These are phyloP conservation scores for Aquilaria malaccensis DNA, from an alignment of 345 rosid genomes.

Conservation along the genomic window DNA sequence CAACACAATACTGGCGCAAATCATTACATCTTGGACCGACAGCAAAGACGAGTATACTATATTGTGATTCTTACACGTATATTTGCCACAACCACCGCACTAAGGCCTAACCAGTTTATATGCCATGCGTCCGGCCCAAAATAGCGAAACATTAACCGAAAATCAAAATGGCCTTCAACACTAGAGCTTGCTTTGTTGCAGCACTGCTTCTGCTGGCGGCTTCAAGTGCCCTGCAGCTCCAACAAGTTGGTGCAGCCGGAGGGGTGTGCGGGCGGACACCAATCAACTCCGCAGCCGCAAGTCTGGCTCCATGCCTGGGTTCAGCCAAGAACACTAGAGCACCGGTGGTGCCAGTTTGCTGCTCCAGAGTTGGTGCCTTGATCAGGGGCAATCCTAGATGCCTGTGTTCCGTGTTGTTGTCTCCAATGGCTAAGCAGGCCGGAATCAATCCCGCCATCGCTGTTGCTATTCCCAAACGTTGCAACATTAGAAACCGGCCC, in stretches of 20 bases:
- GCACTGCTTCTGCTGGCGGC: too few relatives aligned
- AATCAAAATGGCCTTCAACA: too few relatives aligned
- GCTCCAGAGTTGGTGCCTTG: conserved; percentile 60
- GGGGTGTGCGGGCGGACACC: conserved; percentile 67
- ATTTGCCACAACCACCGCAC: conserved; percentile 35
- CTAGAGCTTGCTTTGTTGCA: conserved; percentile 5
- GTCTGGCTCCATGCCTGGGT: conserved; percentile 64
- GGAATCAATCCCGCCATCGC: conserved; percentile 78
- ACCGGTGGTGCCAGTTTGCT: conserved; percentile 54
- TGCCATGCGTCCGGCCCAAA: too few relatives aligned
- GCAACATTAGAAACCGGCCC: conserved; percentile 66
- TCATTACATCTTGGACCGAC: too few relatives aligned
- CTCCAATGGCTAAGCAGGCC: conserved; percentile 72
- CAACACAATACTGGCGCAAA: too few relatives aligned
- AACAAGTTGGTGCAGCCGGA: conserved; percentile 36
- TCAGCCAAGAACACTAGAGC: conserved; percentile 51
- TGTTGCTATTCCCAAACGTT: conserved; percentile 67
- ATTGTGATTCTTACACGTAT: conserved; percentile 16
- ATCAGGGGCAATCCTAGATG: conserved; percentile 66
- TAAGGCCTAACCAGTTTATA: neutral
- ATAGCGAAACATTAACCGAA: neutral
- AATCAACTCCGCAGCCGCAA: conserved; percentile 52
- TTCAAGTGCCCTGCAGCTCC: neutral
- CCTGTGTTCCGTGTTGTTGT: conserved; percentile 64
- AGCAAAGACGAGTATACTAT: neutral